These are phyloP conservation scores for Ceratocystis cubensis DNA, from an alignment of 2,329 filamentous ascomycete genomes.

Conservation along the genomic window DNA sequence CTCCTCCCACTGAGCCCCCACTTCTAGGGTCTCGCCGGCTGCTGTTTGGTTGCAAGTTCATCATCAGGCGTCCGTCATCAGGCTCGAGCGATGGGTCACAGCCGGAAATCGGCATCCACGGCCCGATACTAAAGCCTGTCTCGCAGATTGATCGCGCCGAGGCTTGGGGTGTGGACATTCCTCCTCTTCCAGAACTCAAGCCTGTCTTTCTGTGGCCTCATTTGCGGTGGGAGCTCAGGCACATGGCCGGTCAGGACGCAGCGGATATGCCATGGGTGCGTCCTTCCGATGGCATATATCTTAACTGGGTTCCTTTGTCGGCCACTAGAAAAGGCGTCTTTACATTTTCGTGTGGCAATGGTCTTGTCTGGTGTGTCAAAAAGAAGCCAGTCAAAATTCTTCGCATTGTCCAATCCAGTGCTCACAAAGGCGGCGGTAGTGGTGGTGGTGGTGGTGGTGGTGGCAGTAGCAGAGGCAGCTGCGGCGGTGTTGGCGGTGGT, in stretches of 20 bases:
- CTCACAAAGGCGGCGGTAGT: neutral
- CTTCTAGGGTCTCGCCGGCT: neutral
- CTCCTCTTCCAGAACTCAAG: neutral
- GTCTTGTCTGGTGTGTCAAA: neutral
- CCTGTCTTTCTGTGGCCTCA: neutral
- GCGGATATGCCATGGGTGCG: neutral
- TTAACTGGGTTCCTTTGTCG: neutral
- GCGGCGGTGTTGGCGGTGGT: too few relatives aligned
- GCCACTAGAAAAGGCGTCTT: neutral
- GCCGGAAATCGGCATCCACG: neutral
- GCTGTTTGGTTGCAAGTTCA: constrained; percentile 1
- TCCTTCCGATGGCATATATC: neutral
- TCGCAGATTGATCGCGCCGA: constrained; percentile 3
- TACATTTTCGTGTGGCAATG: neutral
- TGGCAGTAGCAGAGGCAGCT: too few relatives aligned
- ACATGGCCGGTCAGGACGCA: neutral
- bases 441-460: too few relatives aligned
- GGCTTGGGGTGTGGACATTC: neutral
- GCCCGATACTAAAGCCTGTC: neutral
- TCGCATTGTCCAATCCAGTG: neutral
- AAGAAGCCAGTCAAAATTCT: constrained; percentile 8
- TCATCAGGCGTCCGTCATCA: constrained; percentile 5
- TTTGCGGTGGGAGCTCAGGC: neutral
- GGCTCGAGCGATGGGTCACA: neutral
- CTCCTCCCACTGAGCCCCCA: neutral